A percentile compares a stretch with the other conserved stretches of the same genome.
Evolutionary conservation across 2,329 filamentous ascomycete species (phyloP).

Genomic region (Coniosporium tulheliwenetii): DNA sequence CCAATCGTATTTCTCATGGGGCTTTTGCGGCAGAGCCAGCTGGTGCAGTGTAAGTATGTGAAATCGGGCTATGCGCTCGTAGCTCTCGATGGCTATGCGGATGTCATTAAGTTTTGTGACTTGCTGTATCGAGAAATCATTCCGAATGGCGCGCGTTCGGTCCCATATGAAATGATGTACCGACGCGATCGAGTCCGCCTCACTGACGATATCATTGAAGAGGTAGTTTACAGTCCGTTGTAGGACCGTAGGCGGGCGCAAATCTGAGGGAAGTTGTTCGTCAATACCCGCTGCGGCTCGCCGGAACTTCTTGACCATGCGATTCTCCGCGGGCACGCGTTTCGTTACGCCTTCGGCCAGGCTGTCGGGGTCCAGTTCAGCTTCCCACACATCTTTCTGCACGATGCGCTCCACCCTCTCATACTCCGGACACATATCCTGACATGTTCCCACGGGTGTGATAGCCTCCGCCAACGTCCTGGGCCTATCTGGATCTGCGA

Average conservation of each 20-base stretch:
- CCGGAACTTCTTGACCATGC: conserved; percentile 50
- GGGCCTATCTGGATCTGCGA: conserved; percentile 45
- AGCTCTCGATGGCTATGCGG: conserved; percentile 40
- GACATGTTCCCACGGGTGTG: conserved; percentile 44
- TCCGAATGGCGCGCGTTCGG: conserved; percentile 46
- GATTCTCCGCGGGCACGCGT: conserved; percentile 29
- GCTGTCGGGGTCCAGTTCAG: conserved; percentile 28
- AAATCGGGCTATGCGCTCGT: conserved; percentile 47
- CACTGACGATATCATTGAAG: conserved; percentile 31
- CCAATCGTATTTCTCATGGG: conserved; percentile 34
- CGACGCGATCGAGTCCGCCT: conserved; percentile 30
- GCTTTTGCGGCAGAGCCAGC: conserved; percentile 33
- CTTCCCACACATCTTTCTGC: conserved; percentile 44
- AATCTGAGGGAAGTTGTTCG: conserved; percentile 46
- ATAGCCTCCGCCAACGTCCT: conserved; percentile 44
- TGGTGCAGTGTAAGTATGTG: conserved; percentile 47
- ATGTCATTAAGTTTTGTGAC: conserved; percentile 41
- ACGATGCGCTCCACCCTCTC: conserved; percentile 46
- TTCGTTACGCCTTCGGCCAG: conserved; percentile 10
- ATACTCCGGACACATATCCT: conserved; percentile 48
- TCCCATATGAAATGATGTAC: conserved; percentile 52
- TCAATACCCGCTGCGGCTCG: conserved; percentile 47
- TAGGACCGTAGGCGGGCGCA: conserved; percentile 37
- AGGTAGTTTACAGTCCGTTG: conserved; percentile 28
- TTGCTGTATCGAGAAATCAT: conserved; percentile 49